Evolutionary conservation across 2,329 filamentous ascomycete species (phyloP), one percentile per base, ranked within the genome.

Genomic region (Aspergillus tamarii): DNA sequence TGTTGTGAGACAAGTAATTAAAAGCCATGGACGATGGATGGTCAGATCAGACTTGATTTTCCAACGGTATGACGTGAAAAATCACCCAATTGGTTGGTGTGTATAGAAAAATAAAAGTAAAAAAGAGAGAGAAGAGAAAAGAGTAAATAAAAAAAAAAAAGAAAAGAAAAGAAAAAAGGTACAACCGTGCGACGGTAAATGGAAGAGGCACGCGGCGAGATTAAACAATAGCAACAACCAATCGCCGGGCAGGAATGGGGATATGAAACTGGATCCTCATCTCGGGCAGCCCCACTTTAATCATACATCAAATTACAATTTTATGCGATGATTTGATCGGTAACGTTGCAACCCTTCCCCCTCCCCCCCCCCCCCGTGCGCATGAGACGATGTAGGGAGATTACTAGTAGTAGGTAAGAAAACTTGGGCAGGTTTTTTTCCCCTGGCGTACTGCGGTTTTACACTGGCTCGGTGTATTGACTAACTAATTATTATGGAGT

Each of bases 221-320:
- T 62, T 57, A 62, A 57, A 43, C 4, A 19, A 6, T 19, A 28
- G 43, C 11, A 10, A 8, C 9, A 30, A 10, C 61, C 56, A 62
- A 62, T 62, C 19, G 50, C 12, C 19, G n/a, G 9, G 11, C 19
- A 12, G 14, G 16, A 36, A 5, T 7, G 32, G 39, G 36, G 28
- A 23, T 32, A 60, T 64, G 62, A 66, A 66, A 66, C 59, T 55
- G 61, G 62, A 26, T 36, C 61, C 39, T 59, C 58, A 61, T 65
- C 61, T 65, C 57, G 46, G 34, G 11, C 12, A 55, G 60, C 16
- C 62, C 64, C 64, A 66, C 64, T 39, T 55, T 55, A 55, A 55
- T 55, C 52, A 55, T 54, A 54, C 30, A 54, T 36, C 52, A 54
- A 54, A 54, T 54, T 54, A 26, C 26, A 21, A 34, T 50, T 48